Evolutionary conservation across 441 rosid species (phyloP).

Genomic region (Corymbia calophylla): DNA sequence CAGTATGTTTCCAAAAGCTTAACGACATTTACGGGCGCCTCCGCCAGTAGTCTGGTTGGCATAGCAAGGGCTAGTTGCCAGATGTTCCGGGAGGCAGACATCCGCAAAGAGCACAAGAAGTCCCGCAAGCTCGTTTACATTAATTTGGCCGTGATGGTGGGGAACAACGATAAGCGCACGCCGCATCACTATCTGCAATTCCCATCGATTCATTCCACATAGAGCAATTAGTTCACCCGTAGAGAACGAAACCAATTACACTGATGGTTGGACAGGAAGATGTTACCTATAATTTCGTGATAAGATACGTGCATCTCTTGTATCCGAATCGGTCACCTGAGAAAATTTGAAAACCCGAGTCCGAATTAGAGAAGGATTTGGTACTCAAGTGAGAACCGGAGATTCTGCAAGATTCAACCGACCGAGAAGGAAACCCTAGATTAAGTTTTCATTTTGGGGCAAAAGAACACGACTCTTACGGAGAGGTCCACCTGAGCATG

Average conservation of each 20-base stretch:
- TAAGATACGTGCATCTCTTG: neutral
- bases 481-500: neutral
- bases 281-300: neutral
- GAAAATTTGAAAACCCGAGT: neutral
- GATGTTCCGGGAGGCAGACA: neutral
- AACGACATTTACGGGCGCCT: neutral
- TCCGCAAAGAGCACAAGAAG: accelerated
- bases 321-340: neutral
- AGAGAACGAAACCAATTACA: neutral
- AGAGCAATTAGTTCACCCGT: neutral
- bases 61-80: neutral
- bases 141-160: neutral
- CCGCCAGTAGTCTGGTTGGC: neutral
- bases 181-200: neutral
- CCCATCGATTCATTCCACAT: neutral
- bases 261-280: neutral
- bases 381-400: neutral
- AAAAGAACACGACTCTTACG: neutral
- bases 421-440: neutral
- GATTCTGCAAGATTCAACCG: neutral
- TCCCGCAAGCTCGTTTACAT: neutral
- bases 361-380: neutral
- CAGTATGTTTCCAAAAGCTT: neutral
- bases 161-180: neutral
- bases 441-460: neutral